These are phyloP conservation scores for Candida dendrica DNA, from an alignment of 805 yeast species.

Conservation along the genomic window DNA sequence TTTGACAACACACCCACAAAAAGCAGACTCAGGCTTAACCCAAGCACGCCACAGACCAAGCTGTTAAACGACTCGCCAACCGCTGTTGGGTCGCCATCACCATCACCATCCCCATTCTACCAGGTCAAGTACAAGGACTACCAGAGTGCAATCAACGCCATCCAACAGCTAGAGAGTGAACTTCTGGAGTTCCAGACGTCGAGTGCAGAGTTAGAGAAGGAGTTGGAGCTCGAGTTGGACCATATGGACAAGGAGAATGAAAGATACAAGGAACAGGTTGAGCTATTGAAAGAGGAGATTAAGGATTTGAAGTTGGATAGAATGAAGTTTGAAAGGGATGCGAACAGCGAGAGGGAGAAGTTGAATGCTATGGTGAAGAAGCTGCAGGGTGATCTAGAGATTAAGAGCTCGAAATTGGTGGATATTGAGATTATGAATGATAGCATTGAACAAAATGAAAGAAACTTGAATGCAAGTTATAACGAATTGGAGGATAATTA, in stretches of 20 bases:
- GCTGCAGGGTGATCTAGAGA: constrained; percentile 23
- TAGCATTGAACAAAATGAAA: constrained; percentile 34
- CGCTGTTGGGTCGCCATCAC: not conserved
- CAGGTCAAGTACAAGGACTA: constrained; percentile 19
- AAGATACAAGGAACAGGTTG: constrained; percentile 12
- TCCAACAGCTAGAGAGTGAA: constrained; percentile 33
- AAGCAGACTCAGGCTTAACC: not conserved
- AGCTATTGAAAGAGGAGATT: constrained; percentile 16
- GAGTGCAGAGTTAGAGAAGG: constrained; percentile 37
- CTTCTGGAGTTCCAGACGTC: constrained; percentile 35
- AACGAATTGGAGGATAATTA: constrained; percentile 28
- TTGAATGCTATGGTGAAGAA: constrained; percentile 13
- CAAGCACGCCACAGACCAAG: not conserved
- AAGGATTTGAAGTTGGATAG: constrained; percentile 21
- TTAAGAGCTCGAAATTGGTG: constrained; percentile 24
- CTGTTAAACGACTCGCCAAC: not conserved
- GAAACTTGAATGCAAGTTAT: constrained; percentile 26
- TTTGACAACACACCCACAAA: not conserved
- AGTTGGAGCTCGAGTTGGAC: constrained; percentile 21
- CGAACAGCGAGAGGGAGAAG: constrained; percentile 14
- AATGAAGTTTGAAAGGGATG: constrained; percentile 21
- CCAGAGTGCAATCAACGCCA: constrained; percentile 26
- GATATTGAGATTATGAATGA: constrained; percentile 38
- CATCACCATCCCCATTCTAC: not conserved
- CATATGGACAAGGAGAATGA: constrained; percentile 24